phyloP scores from a whole-genome alignment of 495 filamentous ascomycete species.

The Corynascus novoguineensis region DNA sequence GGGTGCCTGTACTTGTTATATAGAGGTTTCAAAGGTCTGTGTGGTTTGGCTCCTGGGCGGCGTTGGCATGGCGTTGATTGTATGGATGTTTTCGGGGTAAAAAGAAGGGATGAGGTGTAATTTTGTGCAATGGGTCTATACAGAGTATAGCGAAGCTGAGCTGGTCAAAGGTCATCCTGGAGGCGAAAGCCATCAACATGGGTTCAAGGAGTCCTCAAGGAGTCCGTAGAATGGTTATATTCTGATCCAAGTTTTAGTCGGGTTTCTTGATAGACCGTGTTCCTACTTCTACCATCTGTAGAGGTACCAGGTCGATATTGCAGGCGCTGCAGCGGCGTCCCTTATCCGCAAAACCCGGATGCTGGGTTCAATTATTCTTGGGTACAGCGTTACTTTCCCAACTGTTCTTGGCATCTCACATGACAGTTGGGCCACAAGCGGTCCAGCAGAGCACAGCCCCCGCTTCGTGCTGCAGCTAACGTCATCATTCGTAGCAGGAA shows the following conservation, averaged over 20 bases:
- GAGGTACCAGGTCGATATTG: too few relatives aligned
- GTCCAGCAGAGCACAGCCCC: not conserved
- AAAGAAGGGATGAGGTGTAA: not conserved
- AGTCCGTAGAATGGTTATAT: too few relatives aligned
- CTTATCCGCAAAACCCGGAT: too few relatives aligned
- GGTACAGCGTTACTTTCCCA: not conserved
- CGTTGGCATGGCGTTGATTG: constrained; percentile 1
- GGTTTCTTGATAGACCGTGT: too few relatives aligned
- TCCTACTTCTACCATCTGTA: too few relatives aligned
- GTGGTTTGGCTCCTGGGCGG: not conserved
- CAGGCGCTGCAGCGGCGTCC: too few relatives aligned
- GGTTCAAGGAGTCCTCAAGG: too few relatives aligned
- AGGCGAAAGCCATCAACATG: too few relatives aligned
- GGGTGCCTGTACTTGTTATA: constrained; percentile 2
- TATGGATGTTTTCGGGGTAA: not conserved
- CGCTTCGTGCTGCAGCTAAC: too few relatives aligned
- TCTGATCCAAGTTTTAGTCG: too few relatives aligned
- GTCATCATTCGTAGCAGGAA: constrained; percentile 6
- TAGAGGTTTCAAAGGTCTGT: not conserved
- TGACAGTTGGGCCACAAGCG: not conserved
- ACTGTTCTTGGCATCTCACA: not conserved
- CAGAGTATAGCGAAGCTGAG: not conserved
- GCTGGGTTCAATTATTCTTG: too few relatives aligned
- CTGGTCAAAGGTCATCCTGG: not conserved
- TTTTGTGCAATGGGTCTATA: not conserved